Percentiles rank a stretch among this genome's conserved stretches.
phyloP scores from a whole-genome alignment of 1,284 basidiomycete species.

The Gomphus sp. region DNA sequence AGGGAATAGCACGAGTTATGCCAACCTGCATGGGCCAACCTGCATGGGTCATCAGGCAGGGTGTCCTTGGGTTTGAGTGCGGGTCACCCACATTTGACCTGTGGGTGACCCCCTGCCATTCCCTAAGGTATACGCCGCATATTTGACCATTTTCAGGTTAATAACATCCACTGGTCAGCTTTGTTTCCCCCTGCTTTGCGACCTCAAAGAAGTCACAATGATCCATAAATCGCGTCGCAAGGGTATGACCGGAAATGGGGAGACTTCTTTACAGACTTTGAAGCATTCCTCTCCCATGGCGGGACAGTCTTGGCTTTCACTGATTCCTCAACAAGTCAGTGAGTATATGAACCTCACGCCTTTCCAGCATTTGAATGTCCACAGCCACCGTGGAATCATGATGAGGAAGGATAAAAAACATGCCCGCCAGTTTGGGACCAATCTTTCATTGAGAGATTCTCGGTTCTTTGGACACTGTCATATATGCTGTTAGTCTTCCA shows the following conservation, averaged over 20 bases:
- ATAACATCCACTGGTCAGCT: slow-evolving; percentile 63
- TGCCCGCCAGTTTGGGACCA: slow-evolving; percentile 36
- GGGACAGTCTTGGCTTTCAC: slow-evolving; percentile 82
- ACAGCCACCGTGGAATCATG: slow-evolving; percentile 51
- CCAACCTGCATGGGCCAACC: slow-evolving; percentile 40
- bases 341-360: slow-evolving; percentile 21
- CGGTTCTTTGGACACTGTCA: slow-evolving; percentile 37
- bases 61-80: too few relatives aligned
- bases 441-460: slow-evolving; percentile 49
- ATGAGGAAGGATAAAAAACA: slow-evolving; percentile 28
- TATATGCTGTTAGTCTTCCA: slow-evolving; percentile 51
- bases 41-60: too few relatives aligned
- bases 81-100: too few relatives aligned
- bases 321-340: slow-evolving; percentile 68
- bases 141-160: slow-evolving; percentile 69
- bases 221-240: not conserved
- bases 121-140: too few relatives aligned
- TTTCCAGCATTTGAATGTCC: slow-evolving; percentile 46
- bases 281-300: slow-evolving; percentile 74
- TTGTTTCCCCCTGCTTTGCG: not conserved
- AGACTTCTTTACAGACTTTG: slow-evolving; percentile 71
- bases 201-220: slow-evolving; percentile 2
- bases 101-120: too few relatives aligned
- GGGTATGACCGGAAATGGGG: slow-evolving; percentile 82
- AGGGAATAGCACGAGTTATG: slow-evolving; percentile 19